These are phyloP conservation scores for Pseudopithomyces chartarum DNA, from an alignment of 2,329 filamentous ascomycete genomes.

Conservation along the genomic window DNA sequence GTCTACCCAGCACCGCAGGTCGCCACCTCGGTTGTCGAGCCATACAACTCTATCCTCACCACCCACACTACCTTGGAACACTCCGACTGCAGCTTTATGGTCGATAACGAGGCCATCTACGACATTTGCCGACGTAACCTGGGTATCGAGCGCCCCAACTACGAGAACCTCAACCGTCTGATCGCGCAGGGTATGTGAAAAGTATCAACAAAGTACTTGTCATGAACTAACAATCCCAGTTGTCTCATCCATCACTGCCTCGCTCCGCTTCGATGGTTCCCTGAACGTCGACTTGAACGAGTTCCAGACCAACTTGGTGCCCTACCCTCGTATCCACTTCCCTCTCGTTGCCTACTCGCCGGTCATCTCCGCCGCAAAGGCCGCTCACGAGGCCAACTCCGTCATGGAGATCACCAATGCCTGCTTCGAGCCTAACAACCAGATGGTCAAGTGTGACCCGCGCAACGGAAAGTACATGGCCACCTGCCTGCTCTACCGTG, in stretches of 20 bases:
- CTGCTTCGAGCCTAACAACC: conserved; percentile 99
- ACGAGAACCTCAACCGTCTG: conserved; percentile 97
- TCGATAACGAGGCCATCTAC: conserved; percentile 99
- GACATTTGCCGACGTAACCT: conserved; percentile 99
- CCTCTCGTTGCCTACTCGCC: conserved; percentile 95
- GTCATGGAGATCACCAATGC: conserved; percentile 98
- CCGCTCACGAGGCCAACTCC: conserved; percentile 96
- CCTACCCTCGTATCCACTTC: conserved; percentile 99
- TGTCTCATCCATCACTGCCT: conserved; percentile 97
- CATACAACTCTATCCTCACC: conserved; percentile 99
- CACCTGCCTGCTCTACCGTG: conserved; percentile 96
- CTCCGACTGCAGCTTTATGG: conserved; percentile 99
- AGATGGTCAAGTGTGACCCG: conserved; percentile 99
- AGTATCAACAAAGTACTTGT: neutral
- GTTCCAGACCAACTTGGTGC: conserved; percentile 99
- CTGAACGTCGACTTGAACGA: conserved; percentile 99
- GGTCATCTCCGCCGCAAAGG: conserved; percentile 93
- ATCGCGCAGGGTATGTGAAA: conserved; percentile 81
- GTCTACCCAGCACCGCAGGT: conserved; percentile 98
- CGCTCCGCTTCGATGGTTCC: conserved; percentile 96
- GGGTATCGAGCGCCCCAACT: conserved; percentile 95
- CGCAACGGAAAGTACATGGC: conserved; percentile 99
- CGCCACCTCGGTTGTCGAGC: conserved; percentile 96
- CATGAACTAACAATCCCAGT: conserved; percentile 60
- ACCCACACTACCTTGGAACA: conserved; percentile 99